These are phyloP conservation scores for Ambrosia hybrid DNA, from an alignment of 140 eudicot genomes.

Conservation along the genomic window DNA sequence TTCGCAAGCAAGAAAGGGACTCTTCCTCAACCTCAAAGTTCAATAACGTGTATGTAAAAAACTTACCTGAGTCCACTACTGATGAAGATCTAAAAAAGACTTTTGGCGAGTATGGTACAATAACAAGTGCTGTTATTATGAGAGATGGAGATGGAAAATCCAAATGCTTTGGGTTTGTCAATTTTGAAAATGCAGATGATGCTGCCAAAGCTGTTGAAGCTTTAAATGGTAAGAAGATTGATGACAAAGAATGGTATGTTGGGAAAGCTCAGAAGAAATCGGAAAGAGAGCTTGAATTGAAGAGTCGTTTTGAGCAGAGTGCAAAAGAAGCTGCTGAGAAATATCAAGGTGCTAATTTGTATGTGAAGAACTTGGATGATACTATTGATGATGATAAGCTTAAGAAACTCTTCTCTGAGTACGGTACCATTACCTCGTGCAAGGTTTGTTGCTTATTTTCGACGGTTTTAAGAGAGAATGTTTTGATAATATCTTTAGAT, in stretches of 20 bases:
- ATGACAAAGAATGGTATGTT: constrained; percentile 53
- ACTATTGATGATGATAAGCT: constrained; percentile 10
- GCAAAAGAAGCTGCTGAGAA: constrained; percentile 61
- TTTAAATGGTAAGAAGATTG: constrained; percentile 59
- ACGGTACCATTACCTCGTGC: constrained; percentile 54
- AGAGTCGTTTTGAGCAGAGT: constrained; percentile 55
- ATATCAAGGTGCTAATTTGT: constrained; percentile 53
- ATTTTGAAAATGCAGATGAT: constrained; percentile 52
- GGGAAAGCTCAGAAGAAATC: constrained; percentile 53
- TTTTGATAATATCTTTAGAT: not conserved
- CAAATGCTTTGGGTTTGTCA: constrained; percentile 52
- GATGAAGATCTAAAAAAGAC: constrained; percentile 60
- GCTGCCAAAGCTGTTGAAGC: constrained; percentile 85
- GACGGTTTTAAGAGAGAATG: not conserved
- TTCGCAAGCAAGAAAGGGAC: no score
- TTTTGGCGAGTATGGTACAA: constrained; percentile 64
- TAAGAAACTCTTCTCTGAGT: constrained; percentile 3
- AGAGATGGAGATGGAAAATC: constrained; percentile 79
- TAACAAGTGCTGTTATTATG: constrained; percentile 72
- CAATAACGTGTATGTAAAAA: constrained; percentile 62
- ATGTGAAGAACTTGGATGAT: constrained; percentile 25
- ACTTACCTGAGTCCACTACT: constrained; percentile 52
- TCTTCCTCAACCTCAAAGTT: no score
- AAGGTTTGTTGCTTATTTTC: constrained; percentile 40
- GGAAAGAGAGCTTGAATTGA: constrained; percentile 67